Base-by-base conservation (phyloP, 441 rosid genomes). In the Sinapis alba region DNA sequence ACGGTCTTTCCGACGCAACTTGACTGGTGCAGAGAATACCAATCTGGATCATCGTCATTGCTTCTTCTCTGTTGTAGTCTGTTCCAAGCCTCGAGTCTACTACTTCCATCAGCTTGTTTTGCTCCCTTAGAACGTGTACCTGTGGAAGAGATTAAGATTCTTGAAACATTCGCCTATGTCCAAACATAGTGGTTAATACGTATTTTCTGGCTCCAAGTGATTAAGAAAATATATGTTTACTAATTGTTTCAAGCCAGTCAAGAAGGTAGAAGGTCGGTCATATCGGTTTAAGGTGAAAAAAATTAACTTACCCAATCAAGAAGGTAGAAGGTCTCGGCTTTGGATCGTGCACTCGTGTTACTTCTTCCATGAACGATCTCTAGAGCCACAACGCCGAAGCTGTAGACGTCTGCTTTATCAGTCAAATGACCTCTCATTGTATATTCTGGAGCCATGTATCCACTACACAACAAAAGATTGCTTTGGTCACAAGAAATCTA, bases 11-110 rank as follows among this genome's bases (percentile, higher is more conserved):
- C 6, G 85, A 23, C 2, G 89, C 76, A 78, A 84, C 72, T 8
- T 15, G 80, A 75, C 82, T 81, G 2, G 92, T 73, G 79, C 97
- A 88, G 2, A 80, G 65, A 0, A 92, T 74, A 19, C 95, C 93
- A 15, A 87, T 80, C 41, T 83, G 77, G 74, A 87, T 86, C 87
- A 85, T 83, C 16, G 56, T 73, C 79, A 82, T 67, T 53, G 78
- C 90, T 80, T 91, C 87, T 74, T 80, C 80, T 72, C 79, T 71
- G 80, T 84, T 77, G 72, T 80, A 86, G 30, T 86, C 72, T 13
- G 77, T 43, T 15, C 87, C 90, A 9, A 88, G 75, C 60, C 74
- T 83, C 21, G 78, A 74, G 79, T 92, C 93, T 0, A 92, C 85
- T 13, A 89, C 72, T 58, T 84, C 89, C 56, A 74, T 3, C 6